Evolutionary conservation across 208 protist genomes (phyloP).

Genomic region (Acanthamoeba polyphaga): DNA sequence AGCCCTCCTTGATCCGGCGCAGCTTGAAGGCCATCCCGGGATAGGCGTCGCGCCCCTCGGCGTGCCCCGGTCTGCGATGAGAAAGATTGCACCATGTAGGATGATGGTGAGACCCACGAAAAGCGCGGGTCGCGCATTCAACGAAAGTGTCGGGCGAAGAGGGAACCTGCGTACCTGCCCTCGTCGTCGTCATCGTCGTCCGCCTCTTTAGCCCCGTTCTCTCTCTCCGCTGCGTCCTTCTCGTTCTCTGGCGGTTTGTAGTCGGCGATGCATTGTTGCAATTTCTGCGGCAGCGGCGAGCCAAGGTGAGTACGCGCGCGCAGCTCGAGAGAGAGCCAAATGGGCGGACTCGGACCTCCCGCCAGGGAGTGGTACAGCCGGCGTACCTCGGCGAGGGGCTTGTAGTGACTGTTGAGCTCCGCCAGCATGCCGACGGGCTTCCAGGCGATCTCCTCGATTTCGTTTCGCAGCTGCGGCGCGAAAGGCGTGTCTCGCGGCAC

Average conservation of each 20-base stretch:
- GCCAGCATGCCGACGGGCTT: not conserved
- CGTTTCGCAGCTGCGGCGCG: conserved; percentile 30
- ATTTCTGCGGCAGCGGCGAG: not conserved
- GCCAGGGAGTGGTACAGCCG: too few species aligned
- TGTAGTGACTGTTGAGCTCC: conserved; percentile 34
- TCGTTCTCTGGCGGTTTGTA: not conserved
- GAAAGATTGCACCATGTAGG: not conserved
- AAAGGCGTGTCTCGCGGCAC: not conserved
- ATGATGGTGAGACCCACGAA: not conserved
- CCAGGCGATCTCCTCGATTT: conserved; percentile 55
- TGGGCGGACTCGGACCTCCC: too few species aligned
- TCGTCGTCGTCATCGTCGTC: conserved; percentile 21
- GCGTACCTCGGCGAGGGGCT: not conserved
- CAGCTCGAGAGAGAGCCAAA: not conserved
- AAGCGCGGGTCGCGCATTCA: too few species aligned
- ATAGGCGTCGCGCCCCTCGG: conserved; percentile 5
- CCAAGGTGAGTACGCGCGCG: too few species aligned
- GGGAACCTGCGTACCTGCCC: not conserved
- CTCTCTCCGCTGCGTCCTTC: not conserved
- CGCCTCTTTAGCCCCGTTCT: not conserved
- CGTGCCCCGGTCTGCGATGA: not conserved
- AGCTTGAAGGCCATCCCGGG: conserved; percentile 10
- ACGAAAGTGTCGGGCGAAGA: not conserved
- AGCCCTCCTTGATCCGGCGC: conserved; percentile 37
- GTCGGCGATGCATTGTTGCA: conserved; percentile 20